phyloP scores from a whole-genome alignment of 1,139 yeast species.

The Hyphopichia wangnamkhiaoensis region DNA sequence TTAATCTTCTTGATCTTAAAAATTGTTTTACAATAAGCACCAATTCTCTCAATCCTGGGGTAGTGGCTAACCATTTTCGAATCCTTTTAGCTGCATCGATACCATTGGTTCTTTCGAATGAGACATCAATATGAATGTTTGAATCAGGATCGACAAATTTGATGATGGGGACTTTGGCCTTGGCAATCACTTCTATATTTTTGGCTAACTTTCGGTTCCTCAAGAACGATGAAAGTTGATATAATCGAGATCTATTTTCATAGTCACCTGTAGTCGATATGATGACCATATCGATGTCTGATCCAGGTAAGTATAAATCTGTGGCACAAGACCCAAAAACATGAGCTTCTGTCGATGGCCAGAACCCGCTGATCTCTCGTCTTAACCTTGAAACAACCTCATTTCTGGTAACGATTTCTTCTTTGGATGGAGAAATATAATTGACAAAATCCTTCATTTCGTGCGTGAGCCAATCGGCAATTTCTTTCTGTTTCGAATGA shows the following conservation, averaged over 20 bases:
- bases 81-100: conserved; percentile 81
- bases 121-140: conserved; percentile 80
- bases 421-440: conserved; percentile 82
- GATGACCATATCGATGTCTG: conserved; percentile 95
- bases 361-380: conserved; percentile 54
- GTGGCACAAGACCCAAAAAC: conserved; percentile 97
- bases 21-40: conserved; percentile 87
- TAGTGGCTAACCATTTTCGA: conserved; percentile 67
- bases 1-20: conserved; percentile 72
- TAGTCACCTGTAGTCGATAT: conserved; percentile 65
- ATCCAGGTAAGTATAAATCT: conserved; percentile 89
- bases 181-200: conserved; percentile 82
- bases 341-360: conserved; percentile 82
- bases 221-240: conserved; percentile 72
- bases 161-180: conserved; percentile 93
- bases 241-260: conserved; percentile 67
- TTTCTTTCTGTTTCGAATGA: conserved; percentile 70
- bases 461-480: conserved; percentile 84
- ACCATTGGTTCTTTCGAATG: conserved; percentile 89
- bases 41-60: conserved; percentile 83
- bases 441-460: conserved; percentile 87
- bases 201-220: conserved; percentile 64
- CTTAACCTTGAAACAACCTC: conserved; percentile 64
- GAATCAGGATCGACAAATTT: conserved; percentile 81
- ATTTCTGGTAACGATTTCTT: conserved; percentile 73